Base-by-base conservation (phyloP, 2,329 filamentous ascomycete genomes). In the Blastomyces percursus region DNA sequence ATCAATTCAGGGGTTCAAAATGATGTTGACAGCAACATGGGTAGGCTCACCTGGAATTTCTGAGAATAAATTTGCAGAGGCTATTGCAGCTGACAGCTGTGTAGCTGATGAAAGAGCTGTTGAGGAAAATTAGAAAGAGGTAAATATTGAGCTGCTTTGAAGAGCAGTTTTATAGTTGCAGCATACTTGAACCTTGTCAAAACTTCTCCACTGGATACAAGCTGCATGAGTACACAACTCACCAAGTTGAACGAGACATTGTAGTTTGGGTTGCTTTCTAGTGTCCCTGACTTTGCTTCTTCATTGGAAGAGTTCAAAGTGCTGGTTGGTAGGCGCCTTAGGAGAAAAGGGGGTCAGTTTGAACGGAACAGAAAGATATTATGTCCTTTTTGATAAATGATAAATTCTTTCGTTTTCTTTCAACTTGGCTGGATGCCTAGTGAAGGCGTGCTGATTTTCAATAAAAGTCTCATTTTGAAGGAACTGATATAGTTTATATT, bases 181-280 rank as follows among this genome's bases (percentile, higher is more conserved):
- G 50, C 50, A 52, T 52, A 52, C 50, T 52, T 52, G 50, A 52
- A 52, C 32, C 50, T 52, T 19, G 50, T 52, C 27, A 52, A 52
- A 21, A 32, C 12, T 19, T 27, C 30, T 8, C 50, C 50, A n/a
- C 27, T 52, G 24, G 30, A 16, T 16, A 14, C 50, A 30, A 32
- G 24, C 16, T 52, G 46, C 46, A 50, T 50, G 46, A 50, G 21
- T 11, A 50, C n/a, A 11, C 46, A 50, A n/a, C n/a, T 50, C 27
- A n/a, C 44, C 44, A 46, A 46, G 14, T 46, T 3, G 7, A 6
- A 46, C 19, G 6, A 46, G 44, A 46, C 0, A 3, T 46, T 21
- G 44, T 46, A 21, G 7, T 46, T 46, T n/a, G 21, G 19, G n/a
- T n/a, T 46, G 19, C 44, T 46, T 21, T 46, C 19, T 46, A 16